Base-by-base conservation (phyloP, 1,284 basidiomycete genomes). In the Fomitopsis schrenkii region DNA sequence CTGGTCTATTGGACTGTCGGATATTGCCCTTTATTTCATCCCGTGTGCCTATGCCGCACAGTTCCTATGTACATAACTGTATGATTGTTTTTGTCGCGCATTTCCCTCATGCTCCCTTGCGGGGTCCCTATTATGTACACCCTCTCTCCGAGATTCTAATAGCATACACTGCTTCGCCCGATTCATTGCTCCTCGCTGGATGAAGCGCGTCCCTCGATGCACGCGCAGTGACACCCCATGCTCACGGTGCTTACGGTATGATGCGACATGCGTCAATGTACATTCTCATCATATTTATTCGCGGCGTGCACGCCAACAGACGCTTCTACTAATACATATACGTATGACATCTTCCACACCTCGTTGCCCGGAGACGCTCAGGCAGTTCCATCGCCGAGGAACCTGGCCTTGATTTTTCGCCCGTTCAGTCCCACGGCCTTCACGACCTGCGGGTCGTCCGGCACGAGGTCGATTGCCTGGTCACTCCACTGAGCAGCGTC, bases 391-490 rank as follows among this genome's bases (percentile, higher is more conserved):
- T 93, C 90, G 15, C 91, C 91, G 57, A 93, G 77, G 74, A 83
- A 93, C 64, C 91, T 82, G 60, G 82, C 78, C 66, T 81, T 84
- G 60, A 94, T 79, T 52, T 78, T 70, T 64, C 92, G 83, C 9
- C 87, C 86, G 30, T 83, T 79, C 65, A 95, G 75, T 1, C 92
- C 93, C 45, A 77, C 71, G 14, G 85, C 90, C 44, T 71, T 74
- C 59, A 95, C 70, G 12, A 79, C 80, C 74, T 94, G 92, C 57
- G 83, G 81, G 75, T 96, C 94, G 50, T 83, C 88, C 14, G 94
- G 94, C 59, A 92, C 84, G 52, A 97, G 80, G 75, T 96, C 94
- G 66, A 96, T 85, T 5, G 87, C 92, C 73, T 96, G 94, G 78
- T 96, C 93, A 65, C 85, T 84, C 90, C 93, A 95, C 68, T 80